These are phyloP conservation scores for Barnettozyma wickerhamii DNA, from an alignment of 805 yeast genomes.

Conservation along the genomic window DNA sequence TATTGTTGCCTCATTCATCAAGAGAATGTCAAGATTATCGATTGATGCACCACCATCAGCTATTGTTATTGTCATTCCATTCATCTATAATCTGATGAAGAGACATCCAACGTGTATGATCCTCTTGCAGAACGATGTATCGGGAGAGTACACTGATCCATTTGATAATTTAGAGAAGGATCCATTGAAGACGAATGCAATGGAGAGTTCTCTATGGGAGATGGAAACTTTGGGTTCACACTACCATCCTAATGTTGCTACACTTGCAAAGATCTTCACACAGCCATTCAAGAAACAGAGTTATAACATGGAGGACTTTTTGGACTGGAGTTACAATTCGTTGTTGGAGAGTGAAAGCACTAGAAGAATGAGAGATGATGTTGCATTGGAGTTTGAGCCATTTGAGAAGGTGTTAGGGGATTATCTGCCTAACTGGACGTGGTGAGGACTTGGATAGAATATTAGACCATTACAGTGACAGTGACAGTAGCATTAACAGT, in stretches of 20 bases:
- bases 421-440: slow-evolving; percentile 23
- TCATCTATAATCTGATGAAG: slow-evolving; percentile 81
- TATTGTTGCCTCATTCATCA: slow-evolving; percentile 85
- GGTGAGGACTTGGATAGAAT: slow-evolving; percentile 13
- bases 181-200: slow-evolving; percentile 76
- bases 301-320: slow-evolving; percentile 89
- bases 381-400: slow-evolving; percentile 71
- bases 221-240: slow-evolving; percentile 73
- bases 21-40: slow-evolving; percentile 70
- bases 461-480: no score
- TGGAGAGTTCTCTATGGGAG: slow-evolving; percentile 91
- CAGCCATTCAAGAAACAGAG: slow-evolving; percentile 87
- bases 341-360: slow-evolving; percentile 58
- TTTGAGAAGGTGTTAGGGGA: slow-evolving; percentile 25
- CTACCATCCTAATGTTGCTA: slow-evolving; percentile 93
- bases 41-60: slow-evolving; percentile 85
- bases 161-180: slow-evolving; percentile 59
- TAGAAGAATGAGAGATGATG: slow-evolving; percentile 63
- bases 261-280: slow-evolving; percentile 79
- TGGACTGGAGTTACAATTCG: slow-evolving; percentile 82
- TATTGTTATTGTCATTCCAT: slow-evolving; percentile 82
- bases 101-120: slow-evolving; percentile 94
- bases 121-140: slow-evolving; percentile 54
- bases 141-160: slow-evolving; percentile 51
- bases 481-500: no score